Percentiles rank a stretch among this genome's conserved stretches.
phyloP scores from a whole-genome alignment of 108 stramenopile species.

The Stephanodiscus minutulus region DNA sequence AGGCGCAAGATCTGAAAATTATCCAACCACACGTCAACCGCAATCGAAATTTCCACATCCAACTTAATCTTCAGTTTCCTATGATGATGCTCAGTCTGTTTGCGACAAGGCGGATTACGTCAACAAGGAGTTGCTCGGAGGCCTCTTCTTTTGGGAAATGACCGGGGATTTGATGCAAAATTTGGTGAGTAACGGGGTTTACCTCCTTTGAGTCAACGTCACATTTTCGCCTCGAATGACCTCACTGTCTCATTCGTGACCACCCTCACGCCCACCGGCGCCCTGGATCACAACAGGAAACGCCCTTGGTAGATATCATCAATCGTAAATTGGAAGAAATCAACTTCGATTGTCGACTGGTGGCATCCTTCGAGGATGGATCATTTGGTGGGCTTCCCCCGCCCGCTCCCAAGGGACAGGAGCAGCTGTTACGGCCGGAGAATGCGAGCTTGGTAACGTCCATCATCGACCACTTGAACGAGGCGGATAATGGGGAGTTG shows the following conservation, averaged over 20 bases:
- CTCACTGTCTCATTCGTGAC: slow-evolving; percentile 4
- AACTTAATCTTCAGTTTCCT: neutral
- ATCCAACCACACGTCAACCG: neutral
- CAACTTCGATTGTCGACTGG: slow-evolving; percentile 41
- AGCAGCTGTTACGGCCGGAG: slow-evolving; percentile 18
- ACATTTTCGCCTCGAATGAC: too few relatives aligned
- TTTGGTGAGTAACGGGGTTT: too few relatives aligned
- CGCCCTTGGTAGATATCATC: slow-evolving; percentile 39
- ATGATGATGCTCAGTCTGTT: slow-evolving; percentile 47
- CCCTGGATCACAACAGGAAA: neutral
- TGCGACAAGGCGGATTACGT: slow-evolving; percentile 51
- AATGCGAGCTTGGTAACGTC: slow-evolving; percentile 22
- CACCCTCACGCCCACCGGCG: neutral
- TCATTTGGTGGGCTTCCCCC: slow-evolving; percentile 35
- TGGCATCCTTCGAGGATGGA: slow-evolving; percentile 35
- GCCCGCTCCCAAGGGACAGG: slow-evolving; percentile 35
- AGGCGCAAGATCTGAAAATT: neutral
- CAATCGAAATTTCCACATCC: too few relatives aligned
- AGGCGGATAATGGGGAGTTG: slow-evolving; percentile 36
- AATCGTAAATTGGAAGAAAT: slow-evolving; percentile 49
- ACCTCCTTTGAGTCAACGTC: too few relatives aligned
- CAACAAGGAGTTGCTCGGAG: slow-evolving; percentile 37
- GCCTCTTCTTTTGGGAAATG: slow-evolving; percentile 46
- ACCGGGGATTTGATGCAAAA: slow-evolving; percentile 22
- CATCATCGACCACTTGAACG: slow-evolving; percentile 30